Evolutionary conservation across 73 alveolate species (phyloP).

Genomic region (Diophrys appendiculata): DNA sequence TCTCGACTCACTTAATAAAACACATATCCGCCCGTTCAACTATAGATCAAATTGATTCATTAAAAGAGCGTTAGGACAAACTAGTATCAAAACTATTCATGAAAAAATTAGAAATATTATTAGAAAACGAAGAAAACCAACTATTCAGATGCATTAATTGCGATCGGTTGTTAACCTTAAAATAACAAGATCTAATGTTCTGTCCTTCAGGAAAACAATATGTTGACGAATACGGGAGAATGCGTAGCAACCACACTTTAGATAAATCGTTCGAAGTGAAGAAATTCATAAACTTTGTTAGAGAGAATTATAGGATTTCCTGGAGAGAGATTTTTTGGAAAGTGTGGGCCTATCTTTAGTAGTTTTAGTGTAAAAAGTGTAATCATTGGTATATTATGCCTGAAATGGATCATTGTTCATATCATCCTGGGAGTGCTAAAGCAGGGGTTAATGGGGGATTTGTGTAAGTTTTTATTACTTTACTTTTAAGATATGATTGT

Average conservation of each 20-base stretch:
- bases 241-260: constrained; percentile 53
- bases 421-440: no score
- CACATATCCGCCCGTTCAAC: constrained; percentile 34
- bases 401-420: background rate
- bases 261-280: constrained; percentile 59
- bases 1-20: constrained; percentile 26
- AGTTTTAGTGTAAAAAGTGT: constrained; percentile 40
- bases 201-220: constrained; percentile 46
- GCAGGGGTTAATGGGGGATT: no score
- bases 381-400: background rate
- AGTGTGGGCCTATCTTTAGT: constrained; percentile 53
- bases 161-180: constrained; percentile 35
- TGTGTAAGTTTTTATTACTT: no score
- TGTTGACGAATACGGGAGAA: constrained; percentile 45
- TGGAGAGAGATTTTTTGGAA: constrained; percentile 71
- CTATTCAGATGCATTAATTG: constrained; percentile 56
- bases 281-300: constrained; percentile 63
- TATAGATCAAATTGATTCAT: constrained; percentile 34
- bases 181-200: constrained; percentile 15
- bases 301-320: constrained; percentile 58
- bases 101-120: constrained; percentile 60
- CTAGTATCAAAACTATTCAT: constrained; percentile 55
- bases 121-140: constrained; percentile 56
- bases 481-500: no score
- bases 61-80: constrained; percentile 60